Conservation (phyloP, 106 monocot species). For the Chionographis japonica region DNA sequence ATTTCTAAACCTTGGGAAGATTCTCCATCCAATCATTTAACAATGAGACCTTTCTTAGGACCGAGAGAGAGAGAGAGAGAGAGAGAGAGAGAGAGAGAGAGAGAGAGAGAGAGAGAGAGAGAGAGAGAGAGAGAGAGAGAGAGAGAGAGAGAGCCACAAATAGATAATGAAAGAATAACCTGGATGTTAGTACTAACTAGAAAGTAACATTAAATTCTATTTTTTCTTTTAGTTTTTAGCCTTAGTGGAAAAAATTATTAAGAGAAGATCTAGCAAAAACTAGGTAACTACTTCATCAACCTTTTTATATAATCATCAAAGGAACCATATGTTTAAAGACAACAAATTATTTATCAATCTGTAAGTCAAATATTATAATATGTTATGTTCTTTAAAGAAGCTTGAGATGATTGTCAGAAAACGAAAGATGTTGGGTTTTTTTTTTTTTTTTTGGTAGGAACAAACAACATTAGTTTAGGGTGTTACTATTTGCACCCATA, state of each 20-base stretch:
- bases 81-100: neutral
- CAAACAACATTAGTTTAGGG: too few relatives aligned
- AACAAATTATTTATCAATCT: neutral
- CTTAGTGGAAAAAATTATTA: too few relatives aligned
- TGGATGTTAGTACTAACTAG: constrained; percentile 1
- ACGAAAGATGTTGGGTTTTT: neutral
- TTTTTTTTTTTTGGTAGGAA: too few relatives aligned
- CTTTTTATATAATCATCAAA: neutral
- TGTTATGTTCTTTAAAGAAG: neutral
- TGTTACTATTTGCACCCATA: too few relatives aligned
- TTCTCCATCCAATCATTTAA: constrained; percentile 4
- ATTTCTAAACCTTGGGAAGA: neutral
- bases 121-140: neutral
- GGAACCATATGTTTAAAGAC: neutral
- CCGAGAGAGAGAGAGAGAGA: neutral
- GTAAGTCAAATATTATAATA: constrained; percentile 4
- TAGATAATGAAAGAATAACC: neutral
- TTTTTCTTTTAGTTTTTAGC: neutral
- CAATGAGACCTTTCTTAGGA: neutral
- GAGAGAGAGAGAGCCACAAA: neutral
- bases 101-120: neutral
- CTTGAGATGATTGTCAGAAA: neutral
- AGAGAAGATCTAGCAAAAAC: too few relatives aligned
- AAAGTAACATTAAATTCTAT: neutral
- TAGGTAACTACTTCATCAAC: neutral